Evolutionary conservation across 768 basidiomycete genomes (phyloP), one percentile per base, ranked within the genome.

Genomic region (Trichaptum fuscoviolaceum): DNA sequence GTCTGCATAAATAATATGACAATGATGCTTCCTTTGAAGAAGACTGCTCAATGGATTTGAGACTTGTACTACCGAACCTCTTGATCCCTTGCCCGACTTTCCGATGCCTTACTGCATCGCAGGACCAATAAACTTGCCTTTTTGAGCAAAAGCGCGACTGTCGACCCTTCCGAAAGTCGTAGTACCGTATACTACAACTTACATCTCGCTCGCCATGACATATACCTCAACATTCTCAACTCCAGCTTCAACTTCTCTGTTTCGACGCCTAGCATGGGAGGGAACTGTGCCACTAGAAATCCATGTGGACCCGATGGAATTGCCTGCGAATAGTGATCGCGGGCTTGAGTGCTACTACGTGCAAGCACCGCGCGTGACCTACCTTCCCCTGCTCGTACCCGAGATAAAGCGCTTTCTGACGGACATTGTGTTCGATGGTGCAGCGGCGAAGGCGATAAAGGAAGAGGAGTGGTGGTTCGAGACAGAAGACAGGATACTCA

Each of bases 381-480:
- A 99, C 78, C 87, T 99, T 36, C 93, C 97, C 15, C 82, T 99
- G 27, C 78, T 99, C 60, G 85, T 98, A 73, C 90, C 94, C 3
- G 94, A 97, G 73, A 86, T 99, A 67, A 86, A 90, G 67, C 85
- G 88, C 71, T 94, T 94, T 77, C 83, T 99, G 68, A 88, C 92
- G 81, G 93, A 97, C 69, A 88, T 98, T 65, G 92, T 96, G 15
- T 90, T 98, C 72, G 94, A 97, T 73, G 95, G 96, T 72, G 83
- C 85, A 36, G 88, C 90, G 34, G 87, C 87, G 5, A 88, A 88
- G 67, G 71, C 82, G 10, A 77, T 96, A 67, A 91, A 91, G 73
- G 93, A 95, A 70, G 91, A 93, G 66, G 92, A 96, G 64, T 95
- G 96, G 92, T 99, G 96, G 97, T 97, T 99, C 75, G 95, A 97